These are phyloP conservation scores for Aspergillus sp. DNA, from an alignment of 2,329 filamentous ascomycete species.

Conservation along the genomic window DNA sequence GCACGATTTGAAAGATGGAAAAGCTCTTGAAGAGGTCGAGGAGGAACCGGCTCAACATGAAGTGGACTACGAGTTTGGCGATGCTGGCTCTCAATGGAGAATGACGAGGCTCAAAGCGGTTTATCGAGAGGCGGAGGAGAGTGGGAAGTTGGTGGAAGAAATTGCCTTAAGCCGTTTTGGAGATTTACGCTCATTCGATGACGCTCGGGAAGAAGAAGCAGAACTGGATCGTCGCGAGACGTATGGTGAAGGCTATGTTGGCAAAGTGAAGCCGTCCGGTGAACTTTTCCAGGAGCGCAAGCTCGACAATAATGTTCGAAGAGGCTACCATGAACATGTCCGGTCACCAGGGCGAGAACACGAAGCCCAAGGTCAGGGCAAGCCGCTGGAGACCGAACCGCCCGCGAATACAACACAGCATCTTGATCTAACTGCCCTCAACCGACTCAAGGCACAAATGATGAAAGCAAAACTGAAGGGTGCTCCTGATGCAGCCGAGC, in stretches of 20 bases:
- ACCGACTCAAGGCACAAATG: slow-evolving; percentile 84
- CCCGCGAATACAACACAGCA: slow-evolving; percentile 44
- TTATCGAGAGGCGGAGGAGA: slow-evolving; percentile 71
- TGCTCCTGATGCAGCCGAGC: slow-evolving; percentile 63
- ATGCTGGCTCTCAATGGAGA: slow-evolving; percentile 84
- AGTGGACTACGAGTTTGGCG: slow-evolving; percentile 79
- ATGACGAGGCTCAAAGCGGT: slow-evolving; percentile 91
- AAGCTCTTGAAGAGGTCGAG: slow-evolving; percentile 47
- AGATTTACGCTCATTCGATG: slow-evolving; percentile 75
- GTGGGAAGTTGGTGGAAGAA: slow-evolving; percentile 66
- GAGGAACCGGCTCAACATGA: slow-evolving; percentile 52
- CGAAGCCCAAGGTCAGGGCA: slow-evolving; percentile 45
- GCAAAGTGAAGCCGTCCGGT: slow-evolving; percentile 79
- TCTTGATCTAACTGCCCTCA: slow-evolving; percentile 72
- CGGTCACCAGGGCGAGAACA: slow-evolving; percentile 31
- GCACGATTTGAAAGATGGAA: slow-evolving; percentile 54
- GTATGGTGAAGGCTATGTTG: slow-evolving; percentile 78
- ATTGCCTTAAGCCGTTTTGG: slow-evolving; percentile 78
- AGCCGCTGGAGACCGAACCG: slow-evolving; percentile 51
- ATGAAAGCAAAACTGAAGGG: slow-evolving; percentile 90
- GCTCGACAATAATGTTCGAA: slow-evolving; percentile 49
- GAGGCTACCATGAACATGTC: slow-evolving; percentile 22
- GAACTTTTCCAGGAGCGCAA: slow-evolving; percentile 76
- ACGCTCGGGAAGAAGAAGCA: slow-evolving; percentile 85
- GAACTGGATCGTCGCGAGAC: slow-evolving; percentile 76